Evolutionary conservation across 2,329 filamentous ascomycete species (phyloP).

Genomic region (Cordyceps cateniannulata): DNA sequence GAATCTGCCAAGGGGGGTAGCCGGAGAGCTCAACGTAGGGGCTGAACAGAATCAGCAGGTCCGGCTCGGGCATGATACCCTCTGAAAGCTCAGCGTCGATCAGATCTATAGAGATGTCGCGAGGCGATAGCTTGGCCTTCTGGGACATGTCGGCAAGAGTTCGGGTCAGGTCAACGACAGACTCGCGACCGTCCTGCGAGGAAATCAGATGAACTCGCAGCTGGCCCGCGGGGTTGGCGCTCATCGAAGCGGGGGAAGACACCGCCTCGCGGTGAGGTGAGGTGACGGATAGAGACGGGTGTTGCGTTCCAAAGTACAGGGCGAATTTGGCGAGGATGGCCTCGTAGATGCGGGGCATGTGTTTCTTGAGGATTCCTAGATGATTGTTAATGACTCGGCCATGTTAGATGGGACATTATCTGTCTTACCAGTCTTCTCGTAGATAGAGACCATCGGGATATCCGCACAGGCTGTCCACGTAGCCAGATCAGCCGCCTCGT

Average conservation of each 20-base stretch:
- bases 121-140: constrained; percentile 69
- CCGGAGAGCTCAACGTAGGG: constrained; percentile 78
- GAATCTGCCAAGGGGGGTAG: constrained; percentile 94
- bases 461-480: constrained; percentile 91
- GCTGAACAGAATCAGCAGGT: constrained; percentile 81
- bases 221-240: constrained; percentile 29
- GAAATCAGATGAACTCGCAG: constrained; percentile 72
- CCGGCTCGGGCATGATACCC: constrained; percentile 79
- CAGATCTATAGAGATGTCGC: constrained; percentile 78
- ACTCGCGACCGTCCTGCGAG: constrained; percentile 82
- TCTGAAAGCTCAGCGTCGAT: constrained; percentile 82
- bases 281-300: constrained; percentile 60
- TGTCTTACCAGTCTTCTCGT: constrained; percentile 76
- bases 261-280: constrained; percentile 36
- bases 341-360: constrained; percentile 77
- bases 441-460: constrained; percentile 81
- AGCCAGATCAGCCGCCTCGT: constrained; percentile 84
- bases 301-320: constrained; percentile 75
- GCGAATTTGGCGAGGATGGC: constrained; percentile 73
- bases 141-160: constrained; percentile 95
- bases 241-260: constrained; percentile 22
- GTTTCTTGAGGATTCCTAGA: constrained; percentile 81
- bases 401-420: background rate
- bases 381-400: constrained; percentile 15
- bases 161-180: constrained; percentile 89